A percentile compares a stretch with the other conserved stretches of the same genome.
Conservation (phyloP, 1,284 basidiomycete genomes). For the Schizopora paradoxa region DNA sequence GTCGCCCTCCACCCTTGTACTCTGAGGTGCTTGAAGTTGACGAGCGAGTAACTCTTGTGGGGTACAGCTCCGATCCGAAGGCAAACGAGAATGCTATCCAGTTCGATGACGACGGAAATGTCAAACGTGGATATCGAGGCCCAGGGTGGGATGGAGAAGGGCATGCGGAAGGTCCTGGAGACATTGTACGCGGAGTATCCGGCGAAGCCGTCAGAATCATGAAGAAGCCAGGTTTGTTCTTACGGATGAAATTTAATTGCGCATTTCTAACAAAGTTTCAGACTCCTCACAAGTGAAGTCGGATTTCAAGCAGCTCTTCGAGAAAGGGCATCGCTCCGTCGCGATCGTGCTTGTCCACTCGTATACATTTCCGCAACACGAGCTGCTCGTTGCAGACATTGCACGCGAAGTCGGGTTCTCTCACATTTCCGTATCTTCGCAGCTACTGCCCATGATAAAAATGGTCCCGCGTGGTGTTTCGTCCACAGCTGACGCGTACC, state of each 20-base stretch:
- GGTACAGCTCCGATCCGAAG: conserved; percentile 86
- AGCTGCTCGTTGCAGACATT: conserved; percentile 65
- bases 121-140: conserved; percentile 68
- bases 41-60: conserved; percentile 91
- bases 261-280: conserved; percentile 22
- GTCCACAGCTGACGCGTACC: conserved; percentile 93
- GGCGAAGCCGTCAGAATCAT: conserved; percentile 91
- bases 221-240: conserved; percentile 58
- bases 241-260: background rate
- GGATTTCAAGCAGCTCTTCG: conserved; percentile 67
- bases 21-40: conserved; percentile 83
- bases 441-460: conserved; percentile 91
- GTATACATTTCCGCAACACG: conserved; percentile 87
- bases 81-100: conserved; percentile 69
- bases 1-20: conserved; percentile 78
- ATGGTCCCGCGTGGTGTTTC: conserved; percentile 92
- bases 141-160: conserved; percentile 64
- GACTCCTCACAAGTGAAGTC: conserved; percentile 46
- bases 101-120: conserved; percentile 66
- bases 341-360: conserved; percentile 88
- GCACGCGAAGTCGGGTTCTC: conserved; percentile 79
- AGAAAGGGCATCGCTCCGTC: conserved; percentile 75
- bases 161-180: conserved; percentile 69
- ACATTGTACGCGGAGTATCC: conserved; percentile 77
- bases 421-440: conserved; percentile 85